Evolutionary conservation across 2,329 filamentous ascomycete genomes (phyloP), one percentile per base, ranked within the genome.

Genomic region (Aureobasidium sp.): DNA sequence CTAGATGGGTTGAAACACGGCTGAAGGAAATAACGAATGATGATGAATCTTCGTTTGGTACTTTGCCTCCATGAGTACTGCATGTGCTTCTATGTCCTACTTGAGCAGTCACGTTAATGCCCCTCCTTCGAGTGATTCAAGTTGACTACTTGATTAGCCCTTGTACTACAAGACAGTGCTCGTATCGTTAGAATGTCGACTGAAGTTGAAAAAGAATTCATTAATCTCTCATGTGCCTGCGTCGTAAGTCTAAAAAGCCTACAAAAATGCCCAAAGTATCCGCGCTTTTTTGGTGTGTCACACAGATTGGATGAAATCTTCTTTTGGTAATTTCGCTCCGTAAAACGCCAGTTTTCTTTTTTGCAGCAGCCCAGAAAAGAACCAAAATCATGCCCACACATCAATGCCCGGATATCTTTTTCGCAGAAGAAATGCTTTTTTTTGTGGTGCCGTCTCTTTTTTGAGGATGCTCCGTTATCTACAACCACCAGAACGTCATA

Each of bases 1-100:
- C 66, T 84, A 61, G 81, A 83, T 66, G 69, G 68, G 10, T 66
- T 80, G 62, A 73, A 71, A 53, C 68, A 71, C 39, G 37, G 62
- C 42, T 63, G 26, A n/a, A 20, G 41, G n/a, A 46, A 46, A 13
- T 15, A 1, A 29, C 23, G 52, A 56, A 34, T 32, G 2, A 44
- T 13, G 27, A 36, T 15, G 50, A 39, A 52, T 34, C 34, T 39
- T 34, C 50, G 20, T 52, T 37, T 39, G 20, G 5, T 15, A 20
- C 5, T 36, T 32, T 48, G 48, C 20, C 37, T 34, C 9, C 2
- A 37, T 5, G 34, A 37, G 34, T 4, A 37, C 4, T 37, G 34
- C 34, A 37, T 37, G 34, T 37, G 34, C 34, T 37, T 13, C 34
- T 37, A 6, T 15, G 12, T 37, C 13, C 12, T 13, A 15, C 2